Evolutionary conservation across 1,284 basidiomycete species (phyloP), one percentile per base, ranked within the genome.

Genomic region (Ganoderma lucidum): DNA sequence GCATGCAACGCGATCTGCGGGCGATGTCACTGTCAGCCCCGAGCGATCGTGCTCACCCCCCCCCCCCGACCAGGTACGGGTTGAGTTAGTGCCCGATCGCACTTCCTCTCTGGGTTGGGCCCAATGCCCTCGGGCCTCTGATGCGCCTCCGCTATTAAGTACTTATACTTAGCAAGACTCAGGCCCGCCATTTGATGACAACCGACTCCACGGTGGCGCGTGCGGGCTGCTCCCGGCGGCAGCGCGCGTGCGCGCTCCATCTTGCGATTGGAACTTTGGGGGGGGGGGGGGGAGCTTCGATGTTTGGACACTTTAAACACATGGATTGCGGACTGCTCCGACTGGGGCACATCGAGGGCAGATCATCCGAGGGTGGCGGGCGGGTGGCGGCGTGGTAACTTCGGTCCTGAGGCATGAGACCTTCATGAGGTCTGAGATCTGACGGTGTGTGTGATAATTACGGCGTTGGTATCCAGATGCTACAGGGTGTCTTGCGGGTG

Each of bases 381-480:
- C 4, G 9, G 37, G 9, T 37, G 37, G 39, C 39, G 39, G 39
- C 39, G 39, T 44, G 3, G 6, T 6, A 10, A 19, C 15, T 44
- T 44, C 42, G 42, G 42, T 44, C 42, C 42, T 44, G 42, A 15
- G 42, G 42, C 42, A 10, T 44, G 42, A 28, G n/a, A 8, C 44
- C 44, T 45, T n/a, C 44, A 15, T 45, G 45, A 48, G 19, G 19
- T 23, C 19, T 14, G 39, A 35, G 44, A 45, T 17, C 44, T 23
- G 23, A 23, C 2, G n/a, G 23, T n/a, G 23, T 51, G 48, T 14
- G 9, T 23, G 48, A 71, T 72, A 67, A 64, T 62, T 64, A 70
- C 28, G 48, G 9, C 23, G 62, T 65, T 64, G 70, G 64, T 71
- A 68, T 71, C 66, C 66, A 63, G 56, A 70, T 66, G 72, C 68